These are phyloP conservation scores for Prototheca cutis DNA, from an alignment of 163 green algal species.

Conservation along the genomic window DNA sequence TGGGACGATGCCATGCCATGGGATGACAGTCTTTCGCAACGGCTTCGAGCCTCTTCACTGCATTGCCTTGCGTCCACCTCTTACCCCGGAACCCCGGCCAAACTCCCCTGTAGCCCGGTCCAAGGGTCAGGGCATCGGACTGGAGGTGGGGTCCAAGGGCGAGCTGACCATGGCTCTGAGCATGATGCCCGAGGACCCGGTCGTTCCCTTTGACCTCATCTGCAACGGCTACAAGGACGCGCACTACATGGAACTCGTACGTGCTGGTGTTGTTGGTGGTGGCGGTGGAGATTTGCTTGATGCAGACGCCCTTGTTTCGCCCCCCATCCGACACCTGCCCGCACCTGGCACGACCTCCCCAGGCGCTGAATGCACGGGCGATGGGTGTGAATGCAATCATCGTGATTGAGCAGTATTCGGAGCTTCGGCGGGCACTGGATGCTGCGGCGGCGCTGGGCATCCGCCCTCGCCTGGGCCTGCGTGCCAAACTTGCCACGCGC, in stretches of 20 bases:
- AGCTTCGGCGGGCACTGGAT: constrained; percentile 34
- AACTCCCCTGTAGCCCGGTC: too few species aligned
- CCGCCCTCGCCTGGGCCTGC: constrained; percentile 40
- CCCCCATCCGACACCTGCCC: neutral
- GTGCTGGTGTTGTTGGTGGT: neutral
- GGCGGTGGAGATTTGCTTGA: neutral
- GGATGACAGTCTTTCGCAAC: too few species aligned
- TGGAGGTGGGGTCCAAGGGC: constrained; percentile 58
- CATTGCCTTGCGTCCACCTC: too few species aligned
- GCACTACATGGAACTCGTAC: constrained; percentile 53
- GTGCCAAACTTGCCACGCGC: constrained; percentile 44
- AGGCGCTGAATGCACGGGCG: constrained; percentile 35
- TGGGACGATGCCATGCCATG: too few species aligned
- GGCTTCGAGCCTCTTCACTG: too few species aligned
- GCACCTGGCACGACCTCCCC: neutral
- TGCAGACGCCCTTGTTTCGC: neutral
- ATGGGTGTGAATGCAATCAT: constrained; percentile 49
- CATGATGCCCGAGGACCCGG: constrained; percentile 15
- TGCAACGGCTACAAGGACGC: constrained; percentile 70
- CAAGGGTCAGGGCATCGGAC: constrained; percentile 29
- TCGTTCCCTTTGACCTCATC: constrained; percentile 31
- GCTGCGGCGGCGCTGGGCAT: constrained; percentile 19
- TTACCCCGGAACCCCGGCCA: too few species aligned
- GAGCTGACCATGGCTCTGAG: constrained; percentile 56
- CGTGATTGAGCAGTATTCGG: constrained; percentile 51